Percentiles rank a stretch among this genome's conserved stretches.
Evolutionary conservation across 768 basidiomycete species (phyloP).

Genomic region (Solioccasus polychromus): DNA sequence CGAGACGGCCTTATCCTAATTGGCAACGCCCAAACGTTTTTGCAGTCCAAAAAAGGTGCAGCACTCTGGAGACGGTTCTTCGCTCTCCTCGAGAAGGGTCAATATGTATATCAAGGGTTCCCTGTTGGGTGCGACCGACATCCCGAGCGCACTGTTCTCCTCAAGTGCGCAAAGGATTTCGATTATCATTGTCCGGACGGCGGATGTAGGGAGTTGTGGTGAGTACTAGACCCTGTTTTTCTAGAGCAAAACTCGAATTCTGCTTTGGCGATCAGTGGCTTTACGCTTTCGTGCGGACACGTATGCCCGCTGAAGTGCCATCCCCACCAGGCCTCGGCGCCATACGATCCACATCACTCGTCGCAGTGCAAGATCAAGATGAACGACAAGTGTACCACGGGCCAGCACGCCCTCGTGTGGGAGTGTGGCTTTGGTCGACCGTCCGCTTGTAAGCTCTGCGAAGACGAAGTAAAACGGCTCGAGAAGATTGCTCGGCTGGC

Average conservation of each 20-base stretch:
- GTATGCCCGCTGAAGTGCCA: constrained; percentile 61
- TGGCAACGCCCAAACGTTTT: constrained; percentile 61
- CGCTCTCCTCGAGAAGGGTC: constrained; percentile 7
- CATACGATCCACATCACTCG: constrained; percentile 3
- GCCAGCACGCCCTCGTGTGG: constrained; percentile 42
- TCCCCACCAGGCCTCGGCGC: constrained; percentile 41
- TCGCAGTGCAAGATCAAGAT: constrained; percentile 43
- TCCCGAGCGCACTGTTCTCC: constrained; percentile 35
- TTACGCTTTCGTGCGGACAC: constrained; percentile 33
- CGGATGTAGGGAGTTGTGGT: constrained; percentile 62
- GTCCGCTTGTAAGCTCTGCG: constrained; percentile 42
- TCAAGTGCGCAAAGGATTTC: constrained; percentile 47
- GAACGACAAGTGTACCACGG: constrained; percentile 36
- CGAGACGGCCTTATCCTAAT: constrained; percentile 62
- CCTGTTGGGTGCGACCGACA: constrained; percentile 58
- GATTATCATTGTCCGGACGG: constrained; percentile 55
- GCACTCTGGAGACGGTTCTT: constrained; percentile 16
- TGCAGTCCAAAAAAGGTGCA: constrained; percentile 16
- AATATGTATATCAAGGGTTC: constrained; percentile 32
- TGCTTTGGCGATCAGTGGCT: constrained; percentile 10
- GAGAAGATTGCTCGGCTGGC: constrained; percentile 38
- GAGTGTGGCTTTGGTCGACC: constrained; percentile 41
- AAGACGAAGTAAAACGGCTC: constrained; percentile 35
- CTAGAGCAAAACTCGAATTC: too few relatives aligned
- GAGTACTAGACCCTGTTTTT: constrained; percentile 13